Conservation (phyloP, 2,329 filamentous ascomycete genomes). For the Fusarium irregulare region DNA sequence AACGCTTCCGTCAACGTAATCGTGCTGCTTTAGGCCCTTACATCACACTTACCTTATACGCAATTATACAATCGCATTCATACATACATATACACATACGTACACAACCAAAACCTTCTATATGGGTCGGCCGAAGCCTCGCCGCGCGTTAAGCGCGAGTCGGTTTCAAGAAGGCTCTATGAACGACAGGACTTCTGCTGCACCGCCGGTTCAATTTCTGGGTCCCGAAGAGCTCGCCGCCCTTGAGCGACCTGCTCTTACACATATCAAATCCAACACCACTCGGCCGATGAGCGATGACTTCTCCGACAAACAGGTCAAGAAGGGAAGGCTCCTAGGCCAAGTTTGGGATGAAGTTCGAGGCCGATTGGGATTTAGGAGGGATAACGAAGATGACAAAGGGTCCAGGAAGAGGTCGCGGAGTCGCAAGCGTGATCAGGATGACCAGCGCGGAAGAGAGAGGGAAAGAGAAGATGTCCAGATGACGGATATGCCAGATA, state of each 20-base stretch:
- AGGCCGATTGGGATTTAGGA: conserved; percentile 48
- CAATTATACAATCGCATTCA: conserved; percentile 9
- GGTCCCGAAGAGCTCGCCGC: conserved; percentile 53
- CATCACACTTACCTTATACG: conserved; percentile 10
- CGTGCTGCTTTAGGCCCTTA: conserved; percentile 18
- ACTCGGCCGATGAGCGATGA: conserved; percentile 45
- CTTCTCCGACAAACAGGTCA: conserved; percentile 49
- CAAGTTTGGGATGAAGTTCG: conserved; percentile 55
- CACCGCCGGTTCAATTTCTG: conserved; percentile 76
- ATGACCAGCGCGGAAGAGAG: conserved; percentile 29
- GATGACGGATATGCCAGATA: conserved; percentile 27
- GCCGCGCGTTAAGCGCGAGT: conserved; percentile 55
- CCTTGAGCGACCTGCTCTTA: conserved; percentile 46
- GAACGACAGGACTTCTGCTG: conserved; percentile 80
- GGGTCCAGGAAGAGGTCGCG: conserved; percentile 39
- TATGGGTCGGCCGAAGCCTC: conserved; percentile 50
- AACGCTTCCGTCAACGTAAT: conserved; percentile 27
- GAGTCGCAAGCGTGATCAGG: conserved; percentile 36
- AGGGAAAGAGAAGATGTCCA: conserved; percentile 33
- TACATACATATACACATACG: conserved; percentile 9
- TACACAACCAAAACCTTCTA: conserved; percentile 8
- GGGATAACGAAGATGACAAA: conserved; percentile 43
- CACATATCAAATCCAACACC: conserved; percentile 23
- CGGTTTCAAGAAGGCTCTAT: conserved; percentile 85
- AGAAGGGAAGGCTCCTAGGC: conserved; percentile 49